These are phyloP conservation scores for Ceratobasidium sp. DNA, from an alignment of 1,284 basidiomycete species.

Conservation along the genomic window DNA sequence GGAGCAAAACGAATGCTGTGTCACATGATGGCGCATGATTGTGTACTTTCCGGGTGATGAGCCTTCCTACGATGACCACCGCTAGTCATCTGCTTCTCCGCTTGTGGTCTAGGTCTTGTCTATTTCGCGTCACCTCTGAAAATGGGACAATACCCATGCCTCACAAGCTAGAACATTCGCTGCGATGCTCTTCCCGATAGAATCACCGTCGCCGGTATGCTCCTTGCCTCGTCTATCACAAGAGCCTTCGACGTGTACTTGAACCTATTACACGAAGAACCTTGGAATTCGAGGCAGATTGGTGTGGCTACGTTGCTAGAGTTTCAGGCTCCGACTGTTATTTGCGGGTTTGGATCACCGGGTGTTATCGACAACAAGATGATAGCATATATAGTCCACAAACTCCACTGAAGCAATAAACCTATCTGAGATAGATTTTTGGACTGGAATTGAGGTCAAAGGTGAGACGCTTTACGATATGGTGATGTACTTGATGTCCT, in stretches of 20 bases:
- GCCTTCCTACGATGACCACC: too few species aligned
- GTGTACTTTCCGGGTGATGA: too few species aligned
- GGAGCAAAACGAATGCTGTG: too few species aligned
- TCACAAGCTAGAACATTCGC: conserved; percentile 68
- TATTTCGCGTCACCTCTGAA: background rate
- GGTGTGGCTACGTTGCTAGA: conserved; percentile 63
- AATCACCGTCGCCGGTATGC: conserved; percentile 63
- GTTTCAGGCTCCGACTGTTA: conserved; percentile 59
- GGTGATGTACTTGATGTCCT: too few species aligned
- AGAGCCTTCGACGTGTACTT: conserved; percentile 56
- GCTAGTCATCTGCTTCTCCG: background rate
- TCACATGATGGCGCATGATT: too few species aligned
- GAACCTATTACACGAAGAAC: conserved; percentile 60
- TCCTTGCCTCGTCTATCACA: conserved; percentile 62
- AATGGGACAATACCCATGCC: conserved; percentile 55
- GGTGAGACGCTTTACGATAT: too few species aligned
- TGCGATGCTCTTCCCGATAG: conserved; percentile 67
- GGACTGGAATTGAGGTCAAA: too few species aligned
- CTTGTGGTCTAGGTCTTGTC: background rate
- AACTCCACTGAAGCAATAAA: conserved; percentile 69
- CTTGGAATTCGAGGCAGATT: conserved; percentile 66
- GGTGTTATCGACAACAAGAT: background rate
- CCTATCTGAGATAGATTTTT: too few species aligned
- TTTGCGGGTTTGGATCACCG: conserved; percentile 54
- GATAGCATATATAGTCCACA: conserved; percentile 68